Conservation (phyloP, 208 protist genomes). For the Trypanosoma caninum region DNA sequence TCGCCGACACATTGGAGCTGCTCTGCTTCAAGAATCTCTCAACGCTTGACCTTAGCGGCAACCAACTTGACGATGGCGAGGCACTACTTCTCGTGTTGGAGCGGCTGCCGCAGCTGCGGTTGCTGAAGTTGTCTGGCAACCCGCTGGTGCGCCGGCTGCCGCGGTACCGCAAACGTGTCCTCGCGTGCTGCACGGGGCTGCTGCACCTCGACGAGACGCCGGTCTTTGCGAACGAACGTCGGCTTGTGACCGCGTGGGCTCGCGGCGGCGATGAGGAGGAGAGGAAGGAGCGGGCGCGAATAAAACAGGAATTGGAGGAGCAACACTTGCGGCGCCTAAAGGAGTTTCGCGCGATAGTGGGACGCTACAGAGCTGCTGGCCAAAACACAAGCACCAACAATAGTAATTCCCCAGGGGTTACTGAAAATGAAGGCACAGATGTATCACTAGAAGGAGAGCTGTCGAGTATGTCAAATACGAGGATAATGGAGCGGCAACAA, state of each 20-base stretch:
- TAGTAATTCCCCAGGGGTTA: conserved; percentile 4
- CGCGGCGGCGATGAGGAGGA: conserved; percentile 75
- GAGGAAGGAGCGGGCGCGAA: conserved; percentile 42
- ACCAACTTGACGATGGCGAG: conserved; percentile 80
- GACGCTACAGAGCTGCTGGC: neutral
- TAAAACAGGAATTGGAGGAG: conserved; percentile 64
- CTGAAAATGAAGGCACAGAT: no score
- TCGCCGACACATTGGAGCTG: conserved; percentile 57
- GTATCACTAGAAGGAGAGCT: no score
- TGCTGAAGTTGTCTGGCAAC: conserved; percentile 90
- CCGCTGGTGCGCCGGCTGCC: conserved; percentile 72
- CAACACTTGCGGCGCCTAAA: conserved; percentile 45
- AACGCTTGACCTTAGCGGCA: conserved; percentile 90
- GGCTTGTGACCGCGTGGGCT: conserved; percentile 82
- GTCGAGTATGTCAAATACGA: neutral
- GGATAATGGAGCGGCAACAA: neutral
- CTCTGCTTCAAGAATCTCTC: conserved; percentile 67
- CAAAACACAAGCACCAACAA: neutral
- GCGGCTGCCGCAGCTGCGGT: conserved; percentile 64
- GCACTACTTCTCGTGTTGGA: conserved; percentile 82
- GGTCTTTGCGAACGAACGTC: conserved; percentile 87
- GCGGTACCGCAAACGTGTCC: conserved; percentile 86
- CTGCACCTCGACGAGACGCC: conserved; percentile 91
- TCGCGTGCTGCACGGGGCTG: conserved; percentile 58
- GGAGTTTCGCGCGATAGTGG: conserved; percentile 72